Evolutionary conservation across 371 early-diverging fungal genomes (phyloP).

Genomic region (Mucor velutinosus): DNA sequence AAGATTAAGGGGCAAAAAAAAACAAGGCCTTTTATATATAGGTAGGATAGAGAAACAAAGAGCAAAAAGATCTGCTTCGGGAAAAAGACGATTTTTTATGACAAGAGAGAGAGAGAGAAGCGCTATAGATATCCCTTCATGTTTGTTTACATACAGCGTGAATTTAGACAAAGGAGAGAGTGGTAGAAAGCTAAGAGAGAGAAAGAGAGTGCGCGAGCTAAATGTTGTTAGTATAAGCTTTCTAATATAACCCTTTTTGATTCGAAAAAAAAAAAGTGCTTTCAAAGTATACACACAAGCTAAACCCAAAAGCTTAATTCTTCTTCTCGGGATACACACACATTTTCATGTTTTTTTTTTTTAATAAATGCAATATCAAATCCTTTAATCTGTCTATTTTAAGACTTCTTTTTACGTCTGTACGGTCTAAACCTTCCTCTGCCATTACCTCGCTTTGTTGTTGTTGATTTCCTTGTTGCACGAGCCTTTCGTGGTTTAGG

Average conservation of each 20-base stretch:
- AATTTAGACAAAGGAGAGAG: no score
- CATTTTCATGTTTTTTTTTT: neutral
- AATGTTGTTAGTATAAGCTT: neutral
- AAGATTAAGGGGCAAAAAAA: slow-evolving; percentile 7
- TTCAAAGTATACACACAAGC: neutral
- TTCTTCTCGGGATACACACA: slow-evolving; percentile 1
- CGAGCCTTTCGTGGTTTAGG: neutral
- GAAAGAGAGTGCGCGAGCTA: no score
- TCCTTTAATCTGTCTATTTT: neutral
- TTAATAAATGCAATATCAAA: neutral
- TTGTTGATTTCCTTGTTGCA: neutral
- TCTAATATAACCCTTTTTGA: neutral
- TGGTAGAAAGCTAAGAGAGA: neutral
- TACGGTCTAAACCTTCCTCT: neutral
- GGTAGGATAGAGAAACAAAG: slow-evolving; percentile 2
- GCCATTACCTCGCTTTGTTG: neutral
- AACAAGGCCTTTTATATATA: neutral
- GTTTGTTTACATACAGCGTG: neutral
- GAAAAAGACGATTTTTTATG: neutral
- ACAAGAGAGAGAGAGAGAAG: neutral
- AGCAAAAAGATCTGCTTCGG: neutral
- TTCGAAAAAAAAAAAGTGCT: neutral
- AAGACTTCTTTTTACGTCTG: slow-evolving; percentile 1
- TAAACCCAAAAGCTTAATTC: neutral
- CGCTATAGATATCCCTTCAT: neutral